A percentile compares a stretch with the other conserved stretches of the same genome.
phyloP scores from a whole-genome alignment of 2,329 filamentous ascomycete genomes.

The Cadophora gregata region DNA sequence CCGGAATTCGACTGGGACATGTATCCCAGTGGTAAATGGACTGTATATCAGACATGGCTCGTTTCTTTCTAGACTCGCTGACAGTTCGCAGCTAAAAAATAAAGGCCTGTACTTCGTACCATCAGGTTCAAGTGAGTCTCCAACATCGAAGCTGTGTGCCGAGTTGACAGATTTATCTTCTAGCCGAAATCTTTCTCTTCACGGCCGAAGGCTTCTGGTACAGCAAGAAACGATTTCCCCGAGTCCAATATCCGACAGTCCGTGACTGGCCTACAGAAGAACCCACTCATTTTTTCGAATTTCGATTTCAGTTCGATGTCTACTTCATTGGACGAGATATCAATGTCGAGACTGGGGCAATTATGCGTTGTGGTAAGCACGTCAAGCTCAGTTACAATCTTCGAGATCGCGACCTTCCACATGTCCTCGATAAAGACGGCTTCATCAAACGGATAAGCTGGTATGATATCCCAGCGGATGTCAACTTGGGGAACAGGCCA shows the following conservation, averaged over 20 bases:
- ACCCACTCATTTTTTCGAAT: neutral
- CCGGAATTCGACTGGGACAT: neutral
- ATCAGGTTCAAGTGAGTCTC: neutral
- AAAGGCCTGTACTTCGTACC: neutral
- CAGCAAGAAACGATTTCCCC: constrained; percentile 17
- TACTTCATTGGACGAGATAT: constrained; percentile 14
- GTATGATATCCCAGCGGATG: neutral
- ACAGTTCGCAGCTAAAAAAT: neutral
- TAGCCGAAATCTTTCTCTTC: constrained; percentile 2
- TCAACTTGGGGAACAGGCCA: neutral
- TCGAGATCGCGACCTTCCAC: neutral
- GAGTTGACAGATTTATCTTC: neutral
- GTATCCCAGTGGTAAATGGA: neutral
- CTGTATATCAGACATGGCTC: neutral
- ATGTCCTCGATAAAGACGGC: neutral
- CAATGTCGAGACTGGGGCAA: neutral
- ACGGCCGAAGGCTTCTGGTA: constrained; percentile 15
- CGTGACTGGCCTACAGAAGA: constrained; percentile 10
- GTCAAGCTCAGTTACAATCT: neutral
- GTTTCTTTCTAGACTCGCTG: neutral
- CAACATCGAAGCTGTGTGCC: neutral
- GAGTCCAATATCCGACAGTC: neutral
- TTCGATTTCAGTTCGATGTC: too few species aligned
- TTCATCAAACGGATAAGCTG: neutral
- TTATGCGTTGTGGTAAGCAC: neutral